A percentile compares a stretch with the other conserved stretches of the same genome.
phyloP scores from a whole-genome alignment of 164 flowering plant genomes.

The Taxillus chinensis region DNA sequence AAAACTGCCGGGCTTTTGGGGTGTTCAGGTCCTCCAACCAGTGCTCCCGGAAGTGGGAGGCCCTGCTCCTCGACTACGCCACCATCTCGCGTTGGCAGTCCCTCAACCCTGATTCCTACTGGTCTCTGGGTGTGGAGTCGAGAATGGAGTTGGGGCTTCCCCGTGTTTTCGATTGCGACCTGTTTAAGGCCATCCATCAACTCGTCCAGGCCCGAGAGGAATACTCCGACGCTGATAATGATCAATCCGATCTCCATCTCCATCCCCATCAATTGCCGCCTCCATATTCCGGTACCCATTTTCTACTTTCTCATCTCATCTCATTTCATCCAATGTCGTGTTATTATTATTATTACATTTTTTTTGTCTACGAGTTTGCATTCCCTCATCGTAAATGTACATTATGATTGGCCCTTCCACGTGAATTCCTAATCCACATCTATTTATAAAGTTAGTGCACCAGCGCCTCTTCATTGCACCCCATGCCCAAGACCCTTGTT shows the following conservation, averaged over 20 bases:
- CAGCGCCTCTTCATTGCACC: too few species aligned
- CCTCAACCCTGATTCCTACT: slow-evolving; percentile 17
- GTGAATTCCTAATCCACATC: too few species aligned
- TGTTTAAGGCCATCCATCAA: slow-evolving; percentile 28
- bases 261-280: slow-evolving; percentile 9
- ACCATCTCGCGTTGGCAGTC: slow-evolving; percentile 36
- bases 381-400: too few species aligned
- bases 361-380: neutral
- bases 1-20: slow-evolving; percentile 37
- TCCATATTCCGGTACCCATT: slow-evolving; percentile 15
- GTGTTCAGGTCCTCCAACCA: slow-evolving; percentile 33
- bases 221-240: slow-evolving; percentile 25
- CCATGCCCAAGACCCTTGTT: too few species aligned
- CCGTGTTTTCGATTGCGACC: slow-evolving; percentile 25
- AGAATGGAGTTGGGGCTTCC: slow-evolving; percentile 36
- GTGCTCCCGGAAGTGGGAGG: slow-evolving; percentile 56
- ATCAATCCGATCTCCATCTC: slow-evolving; percentile 26
- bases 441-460: too few species aligned
- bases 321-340: neutral
- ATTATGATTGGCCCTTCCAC: too few species aligned
- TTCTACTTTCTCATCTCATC: neutral
- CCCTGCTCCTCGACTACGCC: slow-evolving; percentile 33
- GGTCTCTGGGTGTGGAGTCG: slow-evolving; percentile 30
- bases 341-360: neutral
- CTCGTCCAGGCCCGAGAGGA: slow-evolving; percentile 20